phyloP scores from a whole-genome alignment of 192 early-diverging fungal genomes.

The Pecoramyces ruminantium region DNA sequence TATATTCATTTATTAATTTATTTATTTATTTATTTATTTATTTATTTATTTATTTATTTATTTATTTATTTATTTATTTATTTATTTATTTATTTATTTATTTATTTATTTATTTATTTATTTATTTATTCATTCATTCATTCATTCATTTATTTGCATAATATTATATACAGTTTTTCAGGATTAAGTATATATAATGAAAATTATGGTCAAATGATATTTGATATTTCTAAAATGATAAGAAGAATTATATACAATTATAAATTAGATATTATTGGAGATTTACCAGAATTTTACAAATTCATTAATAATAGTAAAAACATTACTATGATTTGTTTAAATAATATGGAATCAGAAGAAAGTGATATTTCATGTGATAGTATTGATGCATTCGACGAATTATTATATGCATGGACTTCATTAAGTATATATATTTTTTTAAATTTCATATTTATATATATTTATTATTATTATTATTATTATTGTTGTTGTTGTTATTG shows the following conservation, averaged over 20 bases:
- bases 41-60: too few species aligned
- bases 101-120: too few species aligned
- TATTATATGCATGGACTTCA: slow-evolving; percentile 37
- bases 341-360: background rate
- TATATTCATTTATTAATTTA: too few species aligned
- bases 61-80: too few species aligned
- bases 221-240: slow-evolving; percentile 32
- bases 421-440: slow-evolving; percentile 17
- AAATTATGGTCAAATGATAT: slow-evolving; percentile 20
- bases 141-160: too few species aligned
- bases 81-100: too few species aligned
- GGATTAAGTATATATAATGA: background rate
- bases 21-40: too few species aligned
- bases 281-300: slow-evolving; percentile 26
- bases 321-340: slow-evolving; percentile 15
- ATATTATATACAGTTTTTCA: background rate
- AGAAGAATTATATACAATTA: slow-evolving; percentile 32
- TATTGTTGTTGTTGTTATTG: too few species aligned
- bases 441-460: too few species aligned
- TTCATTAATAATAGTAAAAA: slow-evolving; percentile 37
- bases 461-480: too few species aligned
- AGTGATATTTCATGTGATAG: slow-evolving; percentile 14
- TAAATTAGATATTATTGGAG: slow-evolving; percentile 22
- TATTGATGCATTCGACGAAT: slow-evolving; percentile 40
- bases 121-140: too few species aligned